A percentile compares a stretch with the other conserved stretches of the same genome.
Conservation (phyloP, 805 yeast genomes). For the Suhomyces sp. region DNA sequence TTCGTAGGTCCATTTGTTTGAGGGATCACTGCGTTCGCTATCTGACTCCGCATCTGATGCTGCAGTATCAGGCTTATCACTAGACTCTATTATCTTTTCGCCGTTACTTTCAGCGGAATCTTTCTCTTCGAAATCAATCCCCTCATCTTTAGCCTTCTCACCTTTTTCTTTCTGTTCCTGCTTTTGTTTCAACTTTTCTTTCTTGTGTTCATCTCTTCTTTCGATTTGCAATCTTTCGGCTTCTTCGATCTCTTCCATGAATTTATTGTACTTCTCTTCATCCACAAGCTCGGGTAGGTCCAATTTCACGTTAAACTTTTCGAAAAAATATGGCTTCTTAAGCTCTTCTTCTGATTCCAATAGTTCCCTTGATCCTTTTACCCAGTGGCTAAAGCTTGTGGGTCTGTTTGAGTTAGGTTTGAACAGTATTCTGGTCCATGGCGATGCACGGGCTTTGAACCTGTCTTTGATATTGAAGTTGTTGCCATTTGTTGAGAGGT, state of each 20-base stretch:
- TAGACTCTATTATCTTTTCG: neutral
- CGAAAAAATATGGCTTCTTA: constrained; percentile 58
- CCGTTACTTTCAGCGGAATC: constrained; percentile 1
- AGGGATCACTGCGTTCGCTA: constrained; percentile 37
- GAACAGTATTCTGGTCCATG: constrained; percentile 77
- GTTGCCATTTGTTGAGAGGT: constrained; percentile 19
- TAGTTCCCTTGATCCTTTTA: constrained; percentile 60
- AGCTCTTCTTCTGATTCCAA: constrained; percentile 29
- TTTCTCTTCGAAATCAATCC: neutral
- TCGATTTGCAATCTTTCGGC: constrained; percentile 14
- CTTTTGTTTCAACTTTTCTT: constrained; percentile 5
- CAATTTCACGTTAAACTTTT: constrained; percentile 66
- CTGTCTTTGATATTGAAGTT: constrained; percentile 61
- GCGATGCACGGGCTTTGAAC: constrained; percentile 65
- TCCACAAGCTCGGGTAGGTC: constrained; percentile 66
- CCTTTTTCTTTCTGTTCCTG: constrained; percentile 8
- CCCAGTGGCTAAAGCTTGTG: constrained; percentile 73
- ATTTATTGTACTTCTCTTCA: constrained; percentile 55
- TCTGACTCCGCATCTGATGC: constrained; percentile 16
- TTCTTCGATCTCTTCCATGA: constrained; percentile 43
- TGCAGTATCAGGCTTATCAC: neutral
- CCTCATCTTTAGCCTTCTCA: constrained; percentile 6
- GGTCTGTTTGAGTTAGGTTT: constrained; percentile 48
- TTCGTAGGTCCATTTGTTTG: constrained; percentile 60
- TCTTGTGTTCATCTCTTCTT: constrained; percentile 12